These are phyloP conservation scores for Dictyostelium capitatum DNA, from an alignment of 78 protist species.

Conservation along the genomic window DNA sequence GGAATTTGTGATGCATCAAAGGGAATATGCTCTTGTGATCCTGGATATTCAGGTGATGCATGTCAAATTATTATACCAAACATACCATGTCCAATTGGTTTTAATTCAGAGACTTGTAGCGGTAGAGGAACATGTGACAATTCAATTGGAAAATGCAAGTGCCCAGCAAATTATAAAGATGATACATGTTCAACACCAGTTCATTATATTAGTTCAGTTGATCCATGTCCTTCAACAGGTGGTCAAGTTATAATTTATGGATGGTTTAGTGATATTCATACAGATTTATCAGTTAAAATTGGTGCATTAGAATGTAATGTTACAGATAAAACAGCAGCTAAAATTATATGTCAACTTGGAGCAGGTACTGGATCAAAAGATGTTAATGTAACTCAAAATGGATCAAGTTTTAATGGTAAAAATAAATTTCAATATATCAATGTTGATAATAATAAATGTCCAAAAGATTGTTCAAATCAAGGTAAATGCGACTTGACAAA, in stretches of 20 bases:
- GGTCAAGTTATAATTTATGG: constrained; percentile 2
- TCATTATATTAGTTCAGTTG: background rate
- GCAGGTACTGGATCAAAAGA: background rate
- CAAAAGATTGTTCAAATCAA: background rate
- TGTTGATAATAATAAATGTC: background rate
- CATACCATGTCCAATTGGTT: no score
- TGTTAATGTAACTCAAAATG: background rate
- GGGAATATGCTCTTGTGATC: background rate
- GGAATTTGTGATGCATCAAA: background rate
- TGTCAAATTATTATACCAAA: background rate
- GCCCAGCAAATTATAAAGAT: background rate
- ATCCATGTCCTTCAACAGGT: background rate
- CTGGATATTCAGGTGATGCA: background rate
- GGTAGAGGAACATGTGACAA: no score
- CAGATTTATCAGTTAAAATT: background rate
- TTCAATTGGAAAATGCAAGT: no score
- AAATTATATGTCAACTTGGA: background rate
- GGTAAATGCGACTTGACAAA: background rate
- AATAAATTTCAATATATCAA: background rate
- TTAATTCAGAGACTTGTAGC: no score
- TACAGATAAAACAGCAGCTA: background rate
- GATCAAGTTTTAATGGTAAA: background rate
- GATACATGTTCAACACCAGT: background rate
- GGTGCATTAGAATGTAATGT: background rate
- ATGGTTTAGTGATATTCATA: background rate